Percentiles rank a stretch among this genome's conserved stretches.
Conservation (phyloP, 169 alveolate genomes). For the Babesia ovata region DNA sequence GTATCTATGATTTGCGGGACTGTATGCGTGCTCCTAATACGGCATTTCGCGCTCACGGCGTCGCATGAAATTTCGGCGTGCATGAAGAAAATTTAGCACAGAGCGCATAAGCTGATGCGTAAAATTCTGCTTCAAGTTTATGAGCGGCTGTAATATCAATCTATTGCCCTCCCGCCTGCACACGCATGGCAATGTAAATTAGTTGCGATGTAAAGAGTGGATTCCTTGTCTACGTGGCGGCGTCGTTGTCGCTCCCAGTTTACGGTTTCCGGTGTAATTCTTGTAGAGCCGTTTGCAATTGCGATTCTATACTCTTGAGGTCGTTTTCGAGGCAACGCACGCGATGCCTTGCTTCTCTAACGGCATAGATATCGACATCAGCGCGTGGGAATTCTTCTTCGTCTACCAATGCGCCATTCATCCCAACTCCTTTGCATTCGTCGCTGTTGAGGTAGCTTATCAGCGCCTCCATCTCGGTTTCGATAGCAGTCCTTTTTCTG, state of each 20-base stretch:
- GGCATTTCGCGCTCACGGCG: no score
- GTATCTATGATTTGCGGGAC: no score
- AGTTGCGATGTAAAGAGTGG: neutral
- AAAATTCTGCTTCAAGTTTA: no score
- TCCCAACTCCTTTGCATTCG: slow-evolving; percentile 73
- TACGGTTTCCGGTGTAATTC: slow-evolving; percentile 24
- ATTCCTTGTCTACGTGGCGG: neutral
- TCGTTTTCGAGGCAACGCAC: slow-evolving; percentile 71
- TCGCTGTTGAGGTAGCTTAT: slow-evolving; percentile 67
- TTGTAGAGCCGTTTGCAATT: slow-evolving; percentile 40
- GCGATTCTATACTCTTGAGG: slow-evolving; percentile 35
- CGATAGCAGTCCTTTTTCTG: slow-evolving; percentile 66
- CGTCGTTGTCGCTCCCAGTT: neutral
- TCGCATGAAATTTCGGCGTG: neutral
- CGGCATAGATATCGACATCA: slow-evolving; percentile 74
- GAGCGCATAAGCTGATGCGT: neutral
- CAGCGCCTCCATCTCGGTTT: slow-evolving; percentile 71
- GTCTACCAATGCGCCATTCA: slow-evolving; percentile 72
- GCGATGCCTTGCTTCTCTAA: slow-evolving; percentile 73
- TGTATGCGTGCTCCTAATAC: no score
- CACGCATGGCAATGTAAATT: no score
- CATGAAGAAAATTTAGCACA: neutral
- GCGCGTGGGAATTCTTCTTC: slow-evolving; percentile 72
- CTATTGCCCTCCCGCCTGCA: no score
- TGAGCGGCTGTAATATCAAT: no score